Evolutionary conservation across 805 yeast genomes (phyloP).

Genomic region (Wickerhamomyces pijperi): DNA sequence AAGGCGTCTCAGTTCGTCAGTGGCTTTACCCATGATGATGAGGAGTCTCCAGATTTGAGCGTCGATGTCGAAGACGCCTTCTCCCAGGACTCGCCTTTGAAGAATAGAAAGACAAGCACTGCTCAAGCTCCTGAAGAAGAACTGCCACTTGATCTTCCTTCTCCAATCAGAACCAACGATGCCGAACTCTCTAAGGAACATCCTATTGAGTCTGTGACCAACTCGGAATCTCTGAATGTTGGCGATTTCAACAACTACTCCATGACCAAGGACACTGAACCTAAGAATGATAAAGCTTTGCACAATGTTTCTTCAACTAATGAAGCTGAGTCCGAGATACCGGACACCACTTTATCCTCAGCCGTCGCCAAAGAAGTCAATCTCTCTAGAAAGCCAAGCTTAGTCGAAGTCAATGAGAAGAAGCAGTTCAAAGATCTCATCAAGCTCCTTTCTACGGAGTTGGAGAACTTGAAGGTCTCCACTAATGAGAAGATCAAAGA

Average conservation of each 20-base stretch:
- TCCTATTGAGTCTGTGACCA: too few relatives aligned
- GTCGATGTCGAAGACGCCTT: neutral
- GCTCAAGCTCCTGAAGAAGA: constrained; percentile 15
- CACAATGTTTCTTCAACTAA: too few relatives aligned
- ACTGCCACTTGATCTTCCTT: constrained; percentile 18
- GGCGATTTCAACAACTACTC: too few relatives aligned
- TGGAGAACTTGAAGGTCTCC: constrained; percentile 26
- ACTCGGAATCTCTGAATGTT: too few relatives aligned
- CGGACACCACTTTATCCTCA: too few relatives aligned
- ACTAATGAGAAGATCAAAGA: constrained; percentile 40
- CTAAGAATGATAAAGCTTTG: too few relatives aligned
- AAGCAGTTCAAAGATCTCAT: constrained; percentile 20
- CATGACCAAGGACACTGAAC: too few relatives aligned
- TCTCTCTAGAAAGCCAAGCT: too few relatives aligned
- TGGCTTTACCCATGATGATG: neutral
- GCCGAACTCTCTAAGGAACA: constrained; percentile 1
- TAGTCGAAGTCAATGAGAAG: constrained; percentile 5
- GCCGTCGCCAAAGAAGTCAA: too few relatives aligned
- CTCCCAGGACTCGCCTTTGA: constrained; percentile 1
- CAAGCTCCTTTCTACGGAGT: constrained; percentile 22
- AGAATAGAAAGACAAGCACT: neutral
- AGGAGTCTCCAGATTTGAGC: neutral
- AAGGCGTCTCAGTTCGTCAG: neutral
- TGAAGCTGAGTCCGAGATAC: constrained; percentile 2
- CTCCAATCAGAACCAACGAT: constrained; percentile 15